Evolutionary conservation across 2,329 filamentous ascomycete genomes (phyloP), one percentile per base, ranked within the genome.

Genomic region (Nigrospora sphaerica): DNA sequence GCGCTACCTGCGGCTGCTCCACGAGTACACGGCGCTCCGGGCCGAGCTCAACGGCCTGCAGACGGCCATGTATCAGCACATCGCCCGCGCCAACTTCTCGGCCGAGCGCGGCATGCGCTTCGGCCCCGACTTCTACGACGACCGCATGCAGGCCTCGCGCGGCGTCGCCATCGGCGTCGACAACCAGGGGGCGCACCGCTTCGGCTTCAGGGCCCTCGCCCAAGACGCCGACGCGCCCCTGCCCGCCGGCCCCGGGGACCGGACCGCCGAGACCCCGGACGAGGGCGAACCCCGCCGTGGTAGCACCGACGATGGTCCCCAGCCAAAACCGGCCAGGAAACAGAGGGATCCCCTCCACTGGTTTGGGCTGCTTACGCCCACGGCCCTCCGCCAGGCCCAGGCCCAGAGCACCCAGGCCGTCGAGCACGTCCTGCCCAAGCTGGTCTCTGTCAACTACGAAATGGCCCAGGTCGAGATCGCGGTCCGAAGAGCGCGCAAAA

Each of bases 81-180:
- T 91, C 36, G 83, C 86, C n/a, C 78, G 86, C 47, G 86, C 87
- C 50, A 89, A 90, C 66, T 90, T 88, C 64, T 70, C 78, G 28
- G 80, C 78, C n/a, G 73, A 80, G 58, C 70, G 78, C 12, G 77
- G 82, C 32, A 62, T 80, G 50, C 72, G 80, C 37, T 90, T 85
- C 60, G 86, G 85, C 3, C 75, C 72, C 52, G 83, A 88, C 55
- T 77, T 79, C 58, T 92, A 87, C 60, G 85, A 91, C 62, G 77
- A 81, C 52, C 76, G 86, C 40, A 88, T 88, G 81, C 80, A 81
- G 59, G 83, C 85, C 3, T 65, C 63, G 18, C 67, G 77, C 44
- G 62, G 65, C 45, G 54, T 83, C 31, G 57, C 59, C 46, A 56
- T 68, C 32, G 37, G 19, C 34, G 18, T n/a, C 33, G 35, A 39